Base-by-base conservation (phyloP, 257 asterid genomes). In the Leonotis leonurus region DNA sequence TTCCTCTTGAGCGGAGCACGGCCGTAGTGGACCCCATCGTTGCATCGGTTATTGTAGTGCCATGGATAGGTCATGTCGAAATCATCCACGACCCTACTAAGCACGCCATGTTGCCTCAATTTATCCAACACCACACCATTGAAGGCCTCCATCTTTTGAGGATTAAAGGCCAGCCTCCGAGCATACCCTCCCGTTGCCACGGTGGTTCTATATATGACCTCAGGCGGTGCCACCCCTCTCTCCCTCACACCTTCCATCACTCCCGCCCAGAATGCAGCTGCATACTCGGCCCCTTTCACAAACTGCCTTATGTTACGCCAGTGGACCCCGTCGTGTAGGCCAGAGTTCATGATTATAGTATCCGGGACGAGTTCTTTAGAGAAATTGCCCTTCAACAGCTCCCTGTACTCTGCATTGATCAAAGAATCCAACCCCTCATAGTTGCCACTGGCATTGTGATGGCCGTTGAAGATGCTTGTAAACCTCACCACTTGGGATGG, bases 1-100 rank as follows among this genome's bases (percentile, higher is more conserved):
- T 55, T 75, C 76, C 41, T 62, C 75, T 87, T 93, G 50, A 51
- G 37, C 1, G 99, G 97, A 5, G 89, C 89, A 16, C 99, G 94
- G 10, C 99, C 99, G 3, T 89, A 92, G 77, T 92, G 99, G 26
- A 89, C 93, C 52, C 99, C 97, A 2, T 93, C 97, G 24, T 79
- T 93, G 75, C 95, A 87, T 66, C 99, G 78, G 69, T 89, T 93
- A 37, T 85, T 94, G 10, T 66, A 93, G 64, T 93, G 99, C 97
- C 99, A 92, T 3, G 99, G 94, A 74, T 78, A 93, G 7, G 97
- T 89, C 90, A 93, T 75, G 60, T 93, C 99, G 0, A 93, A 93
- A 70, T 70, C 87, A 52, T 93, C 99, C 7, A 93, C 69, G 1
- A 87, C 95, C 24, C 59, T 32, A 64, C 56, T 67, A 2, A 93